Conservation (phyloP, 345 rosid species). For the Adansonia digitata region DNA sequence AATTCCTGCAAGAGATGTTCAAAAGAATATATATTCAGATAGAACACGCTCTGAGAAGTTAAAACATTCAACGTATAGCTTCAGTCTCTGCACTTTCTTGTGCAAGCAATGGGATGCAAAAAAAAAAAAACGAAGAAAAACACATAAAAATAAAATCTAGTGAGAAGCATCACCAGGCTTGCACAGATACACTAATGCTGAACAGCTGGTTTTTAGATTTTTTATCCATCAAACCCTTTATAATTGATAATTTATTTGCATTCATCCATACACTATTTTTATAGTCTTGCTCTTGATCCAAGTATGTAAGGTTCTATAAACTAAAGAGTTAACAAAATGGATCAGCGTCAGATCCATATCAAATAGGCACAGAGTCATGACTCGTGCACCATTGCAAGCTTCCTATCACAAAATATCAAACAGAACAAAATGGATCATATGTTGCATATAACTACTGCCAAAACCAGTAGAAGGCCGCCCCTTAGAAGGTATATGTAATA, state of each 20-base stretch:
- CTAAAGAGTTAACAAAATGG: neutral
- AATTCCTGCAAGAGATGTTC: constrained; percentile 38
- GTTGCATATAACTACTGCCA: neutral
- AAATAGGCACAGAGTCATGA: too few species aligned
- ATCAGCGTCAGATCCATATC: too few species aligned
- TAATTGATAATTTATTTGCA: neutral
- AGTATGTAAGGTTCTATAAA: neutral
- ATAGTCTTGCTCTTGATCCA: neutral
- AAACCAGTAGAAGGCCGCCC: neutral
- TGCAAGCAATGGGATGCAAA: neutral
- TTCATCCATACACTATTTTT: neutral
- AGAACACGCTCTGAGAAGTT: neutral
- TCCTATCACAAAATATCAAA: too few species aligned
- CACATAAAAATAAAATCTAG: neutral
- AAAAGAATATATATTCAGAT: neutral
- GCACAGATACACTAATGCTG: neutral
- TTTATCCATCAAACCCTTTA: neutral
- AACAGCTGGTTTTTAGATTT: neutral
- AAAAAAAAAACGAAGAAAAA: neutral
- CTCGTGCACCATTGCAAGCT: too few species aligned
- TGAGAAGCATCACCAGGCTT: neutral
- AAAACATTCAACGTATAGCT: neutral
- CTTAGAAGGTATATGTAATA: neutral
- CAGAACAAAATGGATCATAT: too few species aligned
- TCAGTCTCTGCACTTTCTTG: neutral